Evolutionary conservation across 768 basidiomycete species (phyloP), one percentile per base, ranked within the genome.

Genomic region (Royoungia palumana): DNA sequence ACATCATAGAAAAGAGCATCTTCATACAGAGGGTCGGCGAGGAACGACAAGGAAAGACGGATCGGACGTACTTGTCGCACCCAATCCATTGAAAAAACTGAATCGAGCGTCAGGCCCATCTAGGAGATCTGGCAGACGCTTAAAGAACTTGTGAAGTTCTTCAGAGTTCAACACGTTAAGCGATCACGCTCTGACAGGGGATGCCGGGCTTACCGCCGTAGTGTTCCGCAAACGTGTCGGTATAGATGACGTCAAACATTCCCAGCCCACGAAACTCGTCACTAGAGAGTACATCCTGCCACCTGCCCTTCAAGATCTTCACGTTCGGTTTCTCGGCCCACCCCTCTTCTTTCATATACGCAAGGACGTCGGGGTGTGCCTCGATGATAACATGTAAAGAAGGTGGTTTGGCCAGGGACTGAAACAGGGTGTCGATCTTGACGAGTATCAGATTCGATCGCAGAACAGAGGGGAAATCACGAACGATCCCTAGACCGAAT

Each of bases 81-180:
- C 96, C 9, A 99, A 78, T 12, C 96, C 96, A 61, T 99, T 92
- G 78, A 98, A 99, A 70, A 98, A 99, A 51, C 92, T 87, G 64
- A 94, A 89, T 14, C 82, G 75, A n/a, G 87, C 85, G 13, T 82
- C 74, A n/a, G 82, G 78, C 13, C 83, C 82, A 19, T 76, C 75
- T 14, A 97, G 73, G 5, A 99, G 74, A 57, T 87, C 76, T 3
- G 90, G 91, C 3, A 96, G 67, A 38, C 78, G 72, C 46, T 83
- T 81, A 66, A 99, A 97, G 70, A 98, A 95, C 25, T 72, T 71
- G 56, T 80, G 80, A 34, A 98, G 76, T 53, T 87, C 87, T 74
- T 48, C 14, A 46, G 24, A 28, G 28, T 28, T 11, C 28, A 28
- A 53, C 36, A 35, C 24, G 17, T 9, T 46, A 25, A 41, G 28